A percentile compares a stretch with the other conserved stretches of the same genome.
phyloP scores from a whole-genome alignment of 164 flowering plant genomes.

The Sedum album region DNA sequence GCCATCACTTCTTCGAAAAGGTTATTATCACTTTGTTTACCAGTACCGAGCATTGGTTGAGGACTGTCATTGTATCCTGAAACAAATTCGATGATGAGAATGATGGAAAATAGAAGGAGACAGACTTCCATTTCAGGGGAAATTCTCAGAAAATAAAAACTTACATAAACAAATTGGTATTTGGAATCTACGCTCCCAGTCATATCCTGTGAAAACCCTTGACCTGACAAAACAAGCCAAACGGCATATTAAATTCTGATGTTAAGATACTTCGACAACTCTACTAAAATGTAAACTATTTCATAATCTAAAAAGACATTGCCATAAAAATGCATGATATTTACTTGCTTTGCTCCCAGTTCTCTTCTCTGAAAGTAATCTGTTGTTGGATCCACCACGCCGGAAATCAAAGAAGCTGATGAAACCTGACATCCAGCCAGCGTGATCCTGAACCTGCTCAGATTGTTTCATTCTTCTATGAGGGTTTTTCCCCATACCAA shows the following conservation, averaged over 20 bases:
- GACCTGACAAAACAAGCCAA: not conserved
- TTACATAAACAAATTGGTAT: not conserved
- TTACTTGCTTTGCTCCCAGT: not conserved
- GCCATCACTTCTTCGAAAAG: not conserved
- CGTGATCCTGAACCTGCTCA: not conserved
- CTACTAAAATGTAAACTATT: not conserved
- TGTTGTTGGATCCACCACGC: not conserved
- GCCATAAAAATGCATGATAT: not conserved
- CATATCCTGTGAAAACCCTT: not conserved
- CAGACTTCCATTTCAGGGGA: not conserved
- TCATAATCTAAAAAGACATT: not conserved
- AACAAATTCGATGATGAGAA: not conserved
- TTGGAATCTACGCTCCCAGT: not conserved
- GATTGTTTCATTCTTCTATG: not conserved
- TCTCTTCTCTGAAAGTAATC: not conserved
- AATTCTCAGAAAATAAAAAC: not conserved
- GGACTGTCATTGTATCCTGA: not conserved
- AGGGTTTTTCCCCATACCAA: not conserved
- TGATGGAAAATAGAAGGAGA: not conserved
- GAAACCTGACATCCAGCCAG: not conserved
- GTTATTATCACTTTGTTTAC: not conserved
- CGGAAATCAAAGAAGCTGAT: not conserved
- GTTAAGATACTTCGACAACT: too few relatives aligned
- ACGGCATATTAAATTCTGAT: not conserved
- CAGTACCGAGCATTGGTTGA: not conserved